Conservation (phyloP, 1,284 basidiomycete genomes). For the Moniliophthora roreri region DNA sequence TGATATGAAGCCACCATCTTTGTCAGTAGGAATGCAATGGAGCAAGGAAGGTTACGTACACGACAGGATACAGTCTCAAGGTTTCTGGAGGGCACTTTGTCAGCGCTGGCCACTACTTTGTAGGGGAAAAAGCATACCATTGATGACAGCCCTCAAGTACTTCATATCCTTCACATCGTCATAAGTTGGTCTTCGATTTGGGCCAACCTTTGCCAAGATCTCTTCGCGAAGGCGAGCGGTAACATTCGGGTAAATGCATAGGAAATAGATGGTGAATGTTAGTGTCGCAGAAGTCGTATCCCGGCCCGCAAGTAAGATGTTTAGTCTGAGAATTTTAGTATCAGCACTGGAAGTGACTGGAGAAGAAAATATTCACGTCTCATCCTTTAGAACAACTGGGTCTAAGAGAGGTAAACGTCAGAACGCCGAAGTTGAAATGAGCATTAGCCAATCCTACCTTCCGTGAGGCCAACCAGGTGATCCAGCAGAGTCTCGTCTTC, state of each 20-base stretch:
- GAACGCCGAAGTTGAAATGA: neutral
- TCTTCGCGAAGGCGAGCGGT: slow-evolving; percentile 51
- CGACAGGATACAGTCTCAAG: slow-evolving; percentile 58
- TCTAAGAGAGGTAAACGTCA: slow-evolving; percentile 24
- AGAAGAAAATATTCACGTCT: neutral
- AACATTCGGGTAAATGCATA: slow-evolving; percentile 49
- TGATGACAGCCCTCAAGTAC: slow-evolving; percentile 59
- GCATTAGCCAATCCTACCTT: slow-evolving; percentile 31
- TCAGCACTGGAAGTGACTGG: slow-evolving; percentile 18
- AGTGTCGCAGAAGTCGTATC: slow-evolving; percentile 54
- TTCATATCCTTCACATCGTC: slow-evolving; percentile 58
- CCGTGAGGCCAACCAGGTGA: slow-evolving; percentile 48
- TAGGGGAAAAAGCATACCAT: slow-evolving; percentile 36
- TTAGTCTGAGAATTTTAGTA: slow-evolving; percentile 28
- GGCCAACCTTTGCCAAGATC: slow-evolving; percentile 48
- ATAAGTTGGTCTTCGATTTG: slow-evolving; percentile 43
- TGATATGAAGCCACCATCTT: slow-evolving; percentile 22
- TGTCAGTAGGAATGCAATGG: neutral
- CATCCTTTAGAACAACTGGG: slow-evolving; percentile 27
- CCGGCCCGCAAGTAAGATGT: slow-evolving; percentile 46
- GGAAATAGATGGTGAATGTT: slow-evolving; percentile 53
- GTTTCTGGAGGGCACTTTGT: slow-evolving; percentile 43
- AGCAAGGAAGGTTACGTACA: slow-evolving; percentile 35
- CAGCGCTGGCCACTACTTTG: neutral
- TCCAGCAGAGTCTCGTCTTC: slow-evolving; percentile 50